Conservation (phyloP, 257 asterid species). For the Solanum medicagineum region DNA sequence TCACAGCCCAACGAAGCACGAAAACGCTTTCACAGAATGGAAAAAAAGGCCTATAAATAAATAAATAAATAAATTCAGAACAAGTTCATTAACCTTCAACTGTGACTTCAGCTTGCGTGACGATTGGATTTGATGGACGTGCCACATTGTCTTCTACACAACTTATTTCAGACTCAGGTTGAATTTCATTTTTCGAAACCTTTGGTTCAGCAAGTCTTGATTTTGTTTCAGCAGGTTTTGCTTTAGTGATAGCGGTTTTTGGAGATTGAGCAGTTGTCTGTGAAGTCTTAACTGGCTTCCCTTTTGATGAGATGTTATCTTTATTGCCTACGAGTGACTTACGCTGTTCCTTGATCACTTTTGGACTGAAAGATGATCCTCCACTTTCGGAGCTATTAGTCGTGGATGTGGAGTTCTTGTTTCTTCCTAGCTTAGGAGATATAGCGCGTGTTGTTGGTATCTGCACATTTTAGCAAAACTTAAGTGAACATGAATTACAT, state of each 20-base stretch:
- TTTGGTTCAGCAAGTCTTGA: slow-evolving; percentile 11
- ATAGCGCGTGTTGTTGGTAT: slow-evolving; percentile 71
- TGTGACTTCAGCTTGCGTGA: slow-evolving; percentile 18
- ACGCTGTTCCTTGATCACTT: slow-evolving; percentile 8
- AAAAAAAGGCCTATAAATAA: background rate
- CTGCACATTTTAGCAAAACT: slow-evolving; percentile 9
- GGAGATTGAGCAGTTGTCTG: slow-evolving; percentile 9
- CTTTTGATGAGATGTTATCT: background rate
- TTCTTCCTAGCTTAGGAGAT: slow-evolving; percentile 85
- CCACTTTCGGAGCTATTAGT: slow-evolving; percentile 20
- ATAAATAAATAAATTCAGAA: slow-evolving; percentile 5
- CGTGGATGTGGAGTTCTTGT: slow-evolving; percentile 18
- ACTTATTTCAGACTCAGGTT: slow-evolving; percentile 9
- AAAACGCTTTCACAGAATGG: background rate
- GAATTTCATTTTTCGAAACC: background rate
- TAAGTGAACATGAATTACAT: background rate
- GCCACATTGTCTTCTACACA: slow-evolving; percentile 6
- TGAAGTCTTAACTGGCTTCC: slow-evolving; percentile 11
- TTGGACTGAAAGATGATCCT: slow-evolving; percentile 30
- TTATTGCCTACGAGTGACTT: slow-evolving; percentile 24
- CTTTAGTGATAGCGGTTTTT: slow-evolving; percentile 3
- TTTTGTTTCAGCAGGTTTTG: slow-evolving; percentile 15
- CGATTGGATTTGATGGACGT: slow-evolving; percentile 3
- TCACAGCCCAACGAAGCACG: background rate
- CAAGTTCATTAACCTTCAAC: slow-evolving; percentile 31